Evolutionary conservation across 202 grass and related monocot species (phyloP).

Genomic region (Setaria italica): DNA sequence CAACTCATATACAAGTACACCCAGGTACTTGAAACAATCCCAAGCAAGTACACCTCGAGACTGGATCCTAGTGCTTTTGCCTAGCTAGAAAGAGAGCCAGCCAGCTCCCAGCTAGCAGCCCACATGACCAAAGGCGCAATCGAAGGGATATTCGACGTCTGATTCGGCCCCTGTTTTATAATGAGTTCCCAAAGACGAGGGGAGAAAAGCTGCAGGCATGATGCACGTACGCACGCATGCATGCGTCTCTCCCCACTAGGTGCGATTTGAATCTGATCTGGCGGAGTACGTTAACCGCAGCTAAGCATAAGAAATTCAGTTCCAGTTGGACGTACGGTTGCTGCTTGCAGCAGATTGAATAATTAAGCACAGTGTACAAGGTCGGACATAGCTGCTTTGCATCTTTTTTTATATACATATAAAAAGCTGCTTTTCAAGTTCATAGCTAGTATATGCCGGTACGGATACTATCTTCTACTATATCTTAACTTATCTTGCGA

Average conservation of each 20-base stretch:
- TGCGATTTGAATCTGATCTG: neutral
- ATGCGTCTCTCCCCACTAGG: neutral
- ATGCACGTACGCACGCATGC: neutral
- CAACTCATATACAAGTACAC: neutral
- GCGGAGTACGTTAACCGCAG: neutral
- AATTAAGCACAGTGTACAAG: neutral
- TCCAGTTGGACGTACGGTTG: too few relatives aligned
- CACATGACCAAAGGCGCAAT: neutral
- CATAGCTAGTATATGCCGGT: neutral
- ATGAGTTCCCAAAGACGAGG: conserved; percentile 38
- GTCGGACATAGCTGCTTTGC: neutral
- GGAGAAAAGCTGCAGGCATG: neutral
- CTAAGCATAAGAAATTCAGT: neutral
- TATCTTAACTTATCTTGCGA: neutral
- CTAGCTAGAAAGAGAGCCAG: neutral
- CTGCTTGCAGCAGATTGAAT: too few relatives aligned
- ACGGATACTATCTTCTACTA: neutral
- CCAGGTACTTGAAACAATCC: neutral
- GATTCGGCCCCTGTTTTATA: conserved; percentile 8
- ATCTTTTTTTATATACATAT: neutral
- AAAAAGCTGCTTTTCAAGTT: neutral
- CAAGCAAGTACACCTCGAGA: neutral
- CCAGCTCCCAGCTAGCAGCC: neutral
- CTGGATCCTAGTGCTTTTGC: neutral
- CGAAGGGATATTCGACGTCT: conserved; percentile 15